Conservation (phyloP, 2,329 filamentous ascomycete species). For the Aspergillus tubingensis region DNA sequence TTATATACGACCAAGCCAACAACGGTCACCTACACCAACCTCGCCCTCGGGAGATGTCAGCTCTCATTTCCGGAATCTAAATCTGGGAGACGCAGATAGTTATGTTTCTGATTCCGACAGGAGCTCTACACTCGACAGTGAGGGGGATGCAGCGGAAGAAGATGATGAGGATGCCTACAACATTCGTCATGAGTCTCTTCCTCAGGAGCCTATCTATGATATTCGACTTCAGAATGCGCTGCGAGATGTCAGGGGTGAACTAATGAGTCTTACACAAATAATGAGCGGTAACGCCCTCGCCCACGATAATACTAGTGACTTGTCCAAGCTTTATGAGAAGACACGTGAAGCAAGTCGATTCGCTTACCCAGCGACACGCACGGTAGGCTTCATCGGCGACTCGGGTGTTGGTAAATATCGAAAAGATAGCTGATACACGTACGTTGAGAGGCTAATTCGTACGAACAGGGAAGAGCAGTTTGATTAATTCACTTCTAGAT, state of each 20-base stretch:
- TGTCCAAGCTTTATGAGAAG: slow-evolving; percentile 11
- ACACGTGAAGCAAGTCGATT: slow-evolving; percentile 13
- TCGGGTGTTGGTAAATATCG: slow-evolving; percentile 17
- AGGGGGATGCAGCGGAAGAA: neutral
- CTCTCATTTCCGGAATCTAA: no score
- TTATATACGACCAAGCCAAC: neutral
- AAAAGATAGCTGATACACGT: no score
- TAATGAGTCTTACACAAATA: slow-evolving; percentile 4
- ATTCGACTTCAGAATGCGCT: slow-evolving; percentile 16
- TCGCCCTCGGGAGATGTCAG: neutral
- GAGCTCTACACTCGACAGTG: neutral
- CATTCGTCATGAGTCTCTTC: slow-evolving; percentile 17
- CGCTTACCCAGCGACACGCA: slow-evolving; percentile 14
- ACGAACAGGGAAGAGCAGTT: slow-evolving; percentile 12
- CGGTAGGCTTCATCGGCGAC: slow-evolving; percentile 21
- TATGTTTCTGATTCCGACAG: no score
- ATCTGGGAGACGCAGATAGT: no score
- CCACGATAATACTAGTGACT: slow-evolving; percentile 1
- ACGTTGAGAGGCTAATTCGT: neutral
- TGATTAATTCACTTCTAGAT: slow-evolving; percentile 15
- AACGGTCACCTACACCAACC: neutral
- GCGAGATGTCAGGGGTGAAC: slow-evolving; percentile 7
- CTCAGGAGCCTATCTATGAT: slow-evolving; percentile 21
- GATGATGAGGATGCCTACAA: slow-evolving; percentile 6
- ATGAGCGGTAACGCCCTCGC: slow-evolving; percentile 7